Conservation (phyloP, 139 green algal species). For the Edaphochlamys debaryana region DNA sequence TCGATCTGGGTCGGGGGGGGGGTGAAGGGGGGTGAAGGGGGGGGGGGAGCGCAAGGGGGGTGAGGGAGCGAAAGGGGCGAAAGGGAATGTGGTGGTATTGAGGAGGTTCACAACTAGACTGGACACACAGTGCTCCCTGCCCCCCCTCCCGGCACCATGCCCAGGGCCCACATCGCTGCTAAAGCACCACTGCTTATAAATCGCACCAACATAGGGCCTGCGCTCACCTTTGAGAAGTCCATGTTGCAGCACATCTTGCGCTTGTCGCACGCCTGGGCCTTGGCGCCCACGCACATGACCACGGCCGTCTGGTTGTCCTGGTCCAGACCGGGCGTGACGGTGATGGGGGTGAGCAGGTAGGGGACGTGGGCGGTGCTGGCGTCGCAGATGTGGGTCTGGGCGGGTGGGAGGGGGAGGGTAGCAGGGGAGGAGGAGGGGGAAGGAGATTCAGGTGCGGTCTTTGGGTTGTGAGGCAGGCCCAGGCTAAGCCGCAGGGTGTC, state of each 20-base stretch:
- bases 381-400: slow-evolving; percentile 8
- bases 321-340: background rate
- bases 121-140: too few species aligned
- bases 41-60: background rate
- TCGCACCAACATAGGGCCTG: too few species aligned
- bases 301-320: background rate
- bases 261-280: background rate
- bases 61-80: too few species aligned
- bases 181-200: too few species aligned
- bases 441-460: too few species aligned
- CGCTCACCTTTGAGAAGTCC: slow-evolving; percentile 24
- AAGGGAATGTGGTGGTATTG: background rate
- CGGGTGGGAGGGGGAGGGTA: background rate
- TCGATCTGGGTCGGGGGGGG: background rate
- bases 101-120: too few species aligned
- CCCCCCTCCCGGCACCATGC: too few species aligned
- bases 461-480: too few species aligned
- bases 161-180: too few species aligned
- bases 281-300: background rate
- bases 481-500: too few species aligned
- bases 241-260: slow-evolving; percentile 11
- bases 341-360: background rate
- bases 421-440: too few species aligned
- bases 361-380: background rate
- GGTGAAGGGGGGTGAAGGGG: background rate